Evolutionary conservation across 768 basidiomycete species (phyloP), one percentile per base, ranked within the genome.

Genomic region (Kwoniella shandongensis): DNA sequence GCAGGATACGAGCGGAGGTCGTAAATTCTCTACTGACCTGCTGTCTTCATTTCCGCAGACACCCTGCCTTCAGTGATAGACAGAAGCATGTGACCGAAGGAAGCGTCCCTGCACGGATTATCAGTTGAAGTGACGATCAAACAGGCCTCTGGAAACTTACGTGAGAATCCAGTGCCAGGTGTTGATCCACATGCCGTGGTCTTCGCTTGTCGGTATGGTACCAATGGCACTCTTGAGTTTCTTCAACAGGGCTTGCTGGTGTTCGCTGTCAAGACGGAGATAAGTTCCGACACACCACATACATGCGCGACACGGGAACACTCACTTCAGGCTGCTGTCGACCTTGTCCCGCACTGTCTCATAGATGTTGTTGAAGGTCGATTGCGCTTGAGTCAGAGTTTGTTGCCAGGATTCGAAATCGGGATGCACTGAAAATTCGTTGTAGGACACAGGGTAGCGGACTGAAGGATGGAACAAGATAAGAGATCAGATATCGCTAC

Each of bases 151-250:
- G 18, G n/a, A n/a, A 45, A 38, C 59, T 26, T 44, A 75, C 74
- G 74, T 92, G 40, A 98, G 79, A 70, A 97, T 94, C 94, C 94
- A 96, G 74, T 96, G 91, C 94, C 94, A 97, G 74, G 90, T 91
- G 75, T 96, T 97, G 78, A 97, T 99, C 96, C 96, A 99, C 0
- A 89, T 86, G 2, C 87, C 85, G 67, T 97, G 92, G 75, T 99
- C 94, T 2, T 83, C 82, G 1, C 82, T 80, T 4, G 81, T 78
- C 1, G 93, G 93, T 5, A 96, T 78, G 44, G 89, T 84, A 66
- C 89, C 87, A 30, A 91, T 81, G 30, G 96, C 90, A 12, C 83
- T 84, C 42, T 97, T 79, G 0, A 89, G 89, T 79, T 97, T 97
- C 77, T 91, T 86, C 23, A 99, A 81, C 18, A 94, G 80, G 29